Percentiles rank a stretch among this genome's conserved stretches.
Evolutionary conservation across 306 rosid genomes (phyloP).

Genomic region (Cotoneaster glaucophyllus): DNA sequence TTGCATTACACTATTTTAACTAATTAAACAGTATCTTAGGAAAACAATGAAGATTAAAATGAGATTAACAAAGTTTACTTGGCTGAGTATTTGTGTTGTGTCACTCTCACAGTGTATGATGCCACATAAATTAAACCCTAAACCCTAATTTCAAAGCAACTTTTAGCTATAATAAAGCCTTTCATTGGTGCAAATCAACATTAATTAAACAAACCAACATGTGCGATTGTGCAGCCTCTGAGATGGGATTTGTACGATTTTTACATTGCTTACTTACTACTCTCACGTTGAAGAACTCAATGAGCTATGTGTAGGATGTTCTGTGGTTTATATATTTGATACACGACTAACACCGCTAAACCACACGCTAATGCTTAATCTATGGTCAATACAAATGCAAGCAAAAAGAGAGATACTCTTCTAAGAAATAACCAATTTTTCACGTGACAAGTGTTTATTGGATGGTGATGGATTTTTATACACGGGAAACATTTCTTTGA

Average conservation of each 20-base stretch:
- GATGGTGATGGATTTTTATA: too few relatives aligned
- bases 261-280: neutral
- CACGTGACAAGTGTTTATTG: too few relatives aligned
- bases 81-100: slow-evolving; percentile 31
- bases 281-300: slow-evolving; percentile 8
- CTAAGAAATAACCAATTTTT: too few relatives aligned
- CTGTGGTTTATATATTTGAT: neutral
- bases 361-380: neutral
- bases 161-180: slow-evolving; percentile 8
- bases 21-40: slow-evolving; percentile 2
- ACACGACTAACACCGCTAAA: neutral
- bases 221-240: slow-evolving; percentile 15
- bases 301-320: slow-evolving; percentile 8
- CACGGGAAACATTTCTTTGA: too few relatives aligned
- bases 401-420: neutral
- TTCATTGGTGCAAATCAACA: slow-evolving; percentile 20
- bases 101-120: slow-evolving; percentile 21
- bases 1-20: slow-evolving; percentile 1
- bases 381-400: too few relatives aligned
- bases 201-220: slow-evolving; percentile 1
- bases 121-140: neutral
- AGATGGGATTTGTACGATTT: neutral
- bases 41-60: slow-evolving; percentile 3
- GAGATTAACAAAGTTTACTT: slow-evolving; percentile 17
- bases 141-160: neutral